These are phyloP conservation scores for Sedum album DNA, from an alignment of 164 flowering plant genomes.

Conservation along the genomic window DNA sequence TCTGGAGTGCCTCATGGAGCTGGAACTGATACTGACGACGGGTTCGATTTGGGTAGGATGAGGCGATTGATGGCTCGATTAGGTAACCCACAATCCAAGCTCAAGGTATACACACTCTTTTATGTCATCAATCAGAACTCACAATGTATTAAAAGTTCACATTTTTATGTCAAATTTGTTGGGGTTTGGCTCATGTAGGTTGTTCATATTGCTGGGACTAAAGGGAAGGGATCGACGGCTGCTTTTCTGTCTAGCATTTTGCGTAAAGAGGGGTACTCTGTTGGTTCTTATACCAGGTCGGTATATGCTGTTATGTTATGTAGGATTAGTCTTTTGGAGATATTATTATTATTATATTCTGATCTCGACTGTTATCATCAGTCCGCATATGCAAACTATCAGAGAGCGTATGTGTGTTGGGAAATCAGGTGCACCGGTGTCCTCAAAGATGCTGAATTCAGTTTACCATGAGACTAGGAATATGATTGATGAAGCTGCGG, in stretches of 20 bases:
- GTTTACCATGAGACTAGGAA: slow-evolving; percentile 42
- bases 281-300: slow-evolving; percentile 94
- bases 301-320: background rate
- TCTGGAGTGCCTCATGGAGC: slow-evolving; percentile 78
- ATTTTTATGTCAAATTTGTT: background rate
- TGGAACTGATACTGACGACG: slow-evolving; percentile 79
- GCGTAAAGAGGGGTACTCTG: slow-evolving; percentile 71
- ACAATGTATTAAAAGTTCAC: too few species aligned
- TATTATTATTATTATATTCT: background rate
- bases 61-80: slow-evolving; percentile 54
- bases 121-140: too few species aligned
- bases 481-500: slow-evolving; percentile 48
- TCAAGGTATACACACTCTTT: slow-evolving; percentile 44
- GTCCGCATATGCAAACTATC: slow-evolving; percentile 78
- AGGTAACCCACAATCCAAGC: slow-evolving; percentile 73
- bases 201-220: slow-evolving; percentile 94
- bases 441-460: slow-evolving; percentile 37
- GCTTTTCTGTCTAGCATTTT: slow-evolving; percentile 77
- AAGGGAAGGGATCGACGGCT: slow-evolving; percentile 99
- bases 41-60: slow-evolving; percentile 88
- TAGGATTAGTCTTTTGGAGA: background rate
- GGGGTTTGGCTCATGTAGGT: slow-evolving; percentile 29
- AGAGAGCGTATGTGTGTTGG: slow-evolving; percentile 83
- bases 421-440: slow-evolving; percentile 47
- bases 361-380: slow-evolving; percentile 21